Percentiles rank a stretch among this genome's conserved stretches.
Evolutionary conservation across 176 grass and related monocot species (phyloP).

Genomic region (Oryza officinalis): DNA sequence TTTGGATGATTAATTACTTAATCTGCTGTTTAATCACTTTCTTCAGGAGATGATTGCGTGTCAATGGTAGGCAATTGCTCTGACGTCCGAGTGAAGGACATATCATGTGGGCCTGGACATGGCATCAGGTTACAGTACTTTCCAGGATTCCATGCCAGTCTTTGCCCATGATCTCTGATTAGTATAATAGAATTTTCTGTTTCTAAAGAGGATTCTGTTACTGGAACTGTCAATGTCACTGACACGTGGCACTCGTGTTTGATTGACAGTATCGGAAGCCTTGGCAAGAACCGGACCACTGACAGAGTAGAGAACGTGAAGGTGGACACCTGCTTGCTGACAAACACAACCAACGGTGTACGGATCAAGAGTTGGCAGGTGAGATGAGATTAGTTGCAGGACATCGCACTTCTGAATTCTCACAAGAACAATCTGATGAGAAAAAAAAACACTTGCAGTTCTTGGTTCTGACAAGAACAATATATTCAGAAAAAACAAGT

Average conservation of each 20-base stretch:
- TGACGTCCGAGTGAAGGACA: slow-evolving; percentile 48
- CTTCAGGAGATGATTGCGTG: slow-evolving; percentile 86
- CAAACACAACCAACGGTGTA: slow-evolving; percentile 67
- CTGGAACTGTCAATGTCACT: neutral
- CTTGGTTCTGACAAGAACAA: neutral
- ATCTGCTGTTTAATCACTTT: neutral
- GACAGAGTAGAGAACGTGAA: slow-evolving; percentile 55
- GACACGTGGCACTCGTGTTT: neutral
- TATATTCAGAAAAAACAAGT: neutral
- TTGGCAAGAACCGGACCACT: slow-evolving; percentile 66
- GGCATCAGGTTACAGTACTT: slow-evolving; percentile 69
- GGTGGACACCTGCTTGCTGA: slow-evolving; percentile 67
- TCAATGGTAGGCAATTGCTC: slow-evolving; percentile 79
- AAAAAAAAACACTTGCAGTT: neutral
- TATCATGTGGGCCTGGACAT: slow-evolving; percentile 85
- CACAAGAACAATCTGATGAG: neutral
- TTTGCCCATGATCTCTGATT: neutral
- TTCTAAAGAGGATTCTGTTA: neutral
- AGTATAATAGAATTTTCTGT: neutral
- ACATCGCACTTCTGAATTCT: neutral
- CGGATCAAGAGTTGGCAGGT: slow-evolving; percentile 98
- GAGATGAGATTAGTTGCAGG: slow-evolving; percentile 42
- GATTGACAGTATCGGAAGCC: slow-evolving; percentile 68
- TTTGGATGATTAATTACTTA: neutral
- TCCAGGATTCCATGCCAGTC: neutral